Percentiles rank a stretch among this genome's conserved stretches.
phyloP scores from a whole-genome alignment of 495 filamentous ascomycete species.

The Aspergillus heteromorphus region DNA sequence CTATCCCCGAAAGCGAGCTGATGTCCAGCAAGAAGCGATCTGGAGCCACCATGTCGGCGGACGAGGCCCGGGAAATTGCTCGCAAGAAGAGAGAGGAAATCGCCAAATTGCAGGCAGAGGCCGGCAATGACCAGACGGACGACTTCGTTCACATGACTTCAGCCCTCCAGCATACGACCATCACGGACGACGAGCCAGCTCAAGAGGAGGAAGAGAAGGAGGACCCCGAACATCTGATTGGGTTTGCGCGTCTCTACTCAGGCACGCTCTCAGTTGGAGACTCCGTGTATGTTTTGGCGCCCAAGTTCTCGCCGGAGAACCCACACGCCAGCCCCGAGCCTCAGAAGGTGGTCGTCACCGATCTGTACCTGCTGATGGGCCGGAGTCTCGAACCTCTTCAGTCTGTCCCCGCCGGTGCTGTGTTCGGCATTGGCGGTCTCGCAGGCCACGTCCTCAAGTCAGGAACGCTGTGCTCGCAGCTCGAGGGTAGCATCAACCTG shows the following conservation, averaged over 20 bases:
- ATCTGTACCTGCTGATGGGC: constrained; percentile 95
- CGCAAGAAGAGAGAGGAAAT: constrained; percentile 87
- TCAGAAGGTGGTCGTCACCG: constrained; percentile 76
- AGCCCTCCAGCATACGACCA: constrained; percentile 19
- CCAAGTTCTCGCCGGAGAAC: constrained; percentile 81
- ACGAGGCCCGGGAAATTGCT: constrained; percentile 82
- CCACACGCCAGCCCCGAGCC: constrained; percentile 74
- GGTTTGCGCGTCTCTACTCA: constrained; percentile 90
- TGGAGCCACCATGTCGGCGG: constrained; percentile 65
- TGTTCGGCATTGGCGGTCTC: constrained; percentile 93
- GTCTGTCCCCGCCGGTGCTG: constrained; percentile 85
- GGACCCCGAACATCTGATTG: constrained; percentile 84
- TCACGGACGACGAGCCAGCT: constrained; percentile 42
- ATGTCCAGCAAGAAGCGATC: constrained; percentile 65
- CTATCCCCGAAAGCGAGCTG: constrained; percentile 86
- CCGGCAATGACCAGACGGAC: constrained; percentile 37
- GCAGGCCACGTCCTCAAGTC: constrained; percentile 91
- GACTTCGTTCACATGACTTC: constrained; percentile 45
- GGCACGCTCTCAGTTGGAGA: constrained; percentile 87
- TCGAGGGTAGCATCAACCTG: constrained; percentile 86
- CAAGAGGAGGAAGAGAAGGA: constrained; percentile 43
- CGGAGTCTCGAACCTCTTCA: constrained; percentile 75
- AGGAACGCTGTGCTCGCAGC: constrained; percentile 84
- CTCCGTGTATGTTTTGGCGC: constrained; percentile 80
- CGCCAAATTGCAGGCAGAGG: constrained; percentile 63